These are phyloP conservation scores for Wickerhamiella siamensis DNA, from an alignment of 805 yeast species.

Conservation along the genomic window DNA sequence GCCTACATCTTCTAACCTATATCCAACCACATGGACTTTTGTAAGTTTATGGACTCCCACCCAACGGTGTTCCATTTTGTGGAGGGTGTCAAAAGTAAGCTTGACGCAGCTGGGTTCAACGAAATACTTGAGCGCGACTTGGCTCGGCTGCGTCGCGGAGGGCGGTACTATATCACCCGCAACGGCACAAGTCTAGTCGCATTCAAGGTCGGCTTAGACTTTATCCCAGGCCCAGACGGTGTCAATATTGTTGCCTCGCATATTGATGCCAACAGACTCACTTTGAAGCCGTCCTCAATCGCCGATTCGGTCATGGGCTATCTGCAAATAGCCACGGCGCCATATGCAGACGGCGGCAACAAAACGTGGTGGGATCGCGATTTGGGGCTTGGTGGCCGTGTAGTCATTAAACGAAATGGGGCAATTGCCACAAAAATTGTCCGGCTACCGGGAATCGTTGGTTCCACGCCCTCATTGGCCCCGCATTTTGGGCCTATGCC, in stretches of 20 bases:
- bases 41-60: slow-evolving; percentile 51
- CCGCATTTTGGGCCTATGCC: slow-evolving; percentile 71
- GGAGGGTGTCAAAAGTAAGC: slow-evolving; percentile 20
- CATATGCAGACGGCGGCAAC: slow-evolving; percentile 54
- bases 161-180: slow-evolving; percentile 59
- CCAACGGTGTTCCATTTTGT: slow-evolving; percentile 57
- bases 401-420: slow-evolving; percentile 35
- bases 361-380: slow-evolving; percentile 71
- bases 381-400: slow-evolving; percentile 65
- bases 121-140: slow-evolving; percentile 56
- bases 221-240: slow-evolving; percentile 40
- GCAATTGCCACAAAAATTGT: slow-evolving; percentile 21
- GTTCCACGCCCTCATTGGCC: slow-evolving; percentile 65
- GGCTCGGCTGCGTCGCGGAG: slow-evolving; percentile 33
- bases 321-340: slow-evolving; percentile 63
- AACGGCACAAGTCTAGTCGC: slow-evolving; percentile 58
- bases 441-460: slow-evolving; percentile 32
- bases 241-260: slow-evolving; percentile 57
- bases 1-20: too few species aligned
- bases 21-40: slow-evolving; percentile 16
- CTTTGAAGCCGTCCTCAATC: slow-evolving; percentile 54
- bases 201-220: slow-evolving; percentile 50
- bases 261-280: slow-evolving; percentile 51
- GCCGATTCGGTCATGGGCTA: slow-evolving; percentile 53
- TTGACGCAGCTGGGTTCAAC: slow-evolving; percentile 49